phyloP scores from a whole-genome alignment of 371 early-diverging fungal genomes.

The Globomyces sp. region DNA sequence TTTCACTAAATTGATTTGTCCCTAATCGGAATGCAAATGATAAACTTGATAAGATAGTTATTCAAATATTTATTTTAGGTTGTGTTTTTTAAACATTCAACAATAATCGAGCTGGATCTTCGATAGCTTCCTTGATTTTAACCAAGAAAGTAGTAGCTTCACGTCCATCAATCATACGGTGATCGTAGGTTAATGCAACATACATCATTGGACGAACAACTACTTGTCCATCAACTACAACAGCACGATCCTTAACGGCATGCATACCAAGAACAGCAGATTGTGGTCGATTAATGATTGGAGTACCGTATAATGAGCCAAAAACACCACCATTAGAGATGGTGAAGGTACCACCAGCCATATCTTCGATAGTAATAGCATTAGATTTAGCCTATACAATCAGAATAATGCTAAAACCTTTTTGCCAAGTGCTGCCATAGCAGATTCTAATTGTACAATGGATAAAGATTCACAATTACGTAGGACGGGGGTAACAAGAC shows the following conservation, averaged over 20 bases:
- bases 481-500: slow-evolving; percentile 94
- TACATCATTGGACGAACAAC: slow-evolving; percentile 99
- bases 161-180: slow-evolving; percentile 96
- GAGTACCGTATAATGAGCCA: slow-evolving; percentile 95
- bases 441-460: slow-evolving; percentile 88
- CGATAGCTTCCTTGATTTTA: slow-evolving; percentile 91
- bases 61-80: too few relatives aligned
- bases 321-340: slow-evolving; percentile 98
- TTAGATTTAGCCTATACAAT: slow-evolving; percentile 81
- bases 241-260: slow-evolving; percentile 92
- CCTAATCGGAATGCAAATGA: too few relatives aligned
- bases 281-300: slow-evolving; percentile 97
- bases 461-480: slow-evolving; percentile 85
- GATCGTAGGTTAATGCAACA: slow-evolving; percentile 96
- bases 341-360: slow-evolving; percentile 98
- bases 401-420: slow-evolving; percentile 56
- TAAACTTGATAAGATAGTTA: too few relatives aligned
- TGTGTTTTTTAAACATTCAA: slow-evolving; percentile 47
- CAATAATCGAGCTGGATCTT: slow-evolving; percentile 92
- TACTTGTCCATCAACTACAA: slow-evolving; percentile 91
- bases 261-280: slow-evolving; percentile 98
- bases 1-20: too few relatives aligned
- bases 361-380: slow-evolving; percentile 93
- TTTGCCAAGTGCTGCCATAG: slow-evolving; percentile 80
- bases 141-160: slow-evolving; percentile 98